phyloP scores from a whole-genome alignment of 1,284 basidiomycete species.

The Uromyces viciae-fabae region DNA sequence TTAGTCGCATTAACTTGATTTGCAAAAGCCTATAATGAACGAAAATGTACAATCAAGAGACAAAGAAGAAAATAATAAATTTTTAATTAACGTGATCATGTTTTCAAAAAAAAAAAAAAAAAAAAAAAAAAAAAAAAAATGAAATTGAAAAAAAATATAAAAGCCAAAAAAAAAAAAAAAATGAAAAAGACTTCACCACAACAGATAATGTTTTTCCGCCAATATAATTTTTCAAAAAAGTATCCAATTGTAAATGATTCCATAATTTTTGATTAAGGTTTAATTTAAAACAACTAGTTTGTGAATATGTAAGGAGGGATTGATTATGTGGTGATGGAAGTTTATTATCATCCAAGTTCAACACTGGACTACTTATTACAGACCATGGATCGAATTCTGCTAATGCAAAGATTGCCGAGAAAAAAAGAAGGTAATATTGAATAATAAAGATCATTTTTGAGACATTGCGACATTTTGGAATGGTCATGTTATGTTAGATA shows the following conservation, averaged over 20 bases:
- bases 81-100: neutral
- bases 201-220: slow-evolving; percentile 27
- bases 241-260: slow-evolving; percentile 30
- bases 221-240: slow-evolving; percentile 22
- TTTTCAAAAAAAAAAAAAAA: neutral
- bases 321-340: no score
- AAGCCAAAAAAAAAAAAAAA: neutral
- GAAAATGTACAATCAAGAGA: neutral
- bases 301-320: no score
- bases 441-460: no score
- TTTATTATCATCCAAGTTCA: no score
- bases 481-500: no score
- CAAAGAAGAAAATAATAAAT: neutral
- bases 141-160: neutral
- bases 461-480: no score
- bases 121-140: neutral
- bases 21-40: slow-evolving; percentile 33
- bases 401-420: no score
- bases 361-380: no score
- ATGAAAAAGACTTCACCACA: neutral
- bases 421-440: no score
- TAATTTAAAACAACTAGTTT: no score
- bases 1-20: slow-evolving; percentile 42
- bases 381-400: no score
- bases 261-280: no score